These are phyloP conservation scores for Penicillium desertorum DNA, from an alignment of 495 filamentous ascomycete species.

Conservation along the genomic window DNA sequence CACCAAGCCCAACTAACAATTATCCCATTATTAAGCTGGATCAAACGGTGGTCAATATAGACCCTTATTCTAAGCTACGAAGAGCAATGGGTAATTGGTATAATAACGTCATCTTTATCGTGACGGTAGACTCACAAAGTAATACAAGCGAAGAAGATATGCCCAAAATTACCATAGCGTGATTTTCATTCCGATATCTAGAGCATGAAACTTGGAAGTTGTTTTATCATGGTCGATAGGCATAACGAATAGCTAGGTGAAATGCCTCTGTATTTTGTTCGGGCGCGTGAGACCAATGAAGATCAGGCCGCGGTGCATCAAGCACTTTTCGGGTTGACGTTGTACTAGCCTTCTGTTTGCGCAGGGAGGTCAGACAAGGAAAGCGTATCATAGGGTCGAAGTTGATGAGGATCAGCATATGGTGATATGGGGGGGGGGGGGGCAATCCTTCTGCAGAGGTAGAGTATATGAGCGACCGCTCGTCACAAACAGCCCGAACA, in stretches of 20 bases:
- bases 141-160: not conserved
- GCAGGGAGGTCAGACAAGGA: not conserved
- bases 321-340: not conserved
- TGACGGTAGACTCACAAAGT: not conserved
- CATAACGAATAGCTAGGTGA: not conserved
- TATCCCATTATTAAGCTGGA: too few species aligned
- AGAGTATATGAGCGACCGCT: not conserved
- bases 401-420: not conserved
- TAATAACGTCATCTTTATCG: not conserved
- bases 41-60: not conserved
- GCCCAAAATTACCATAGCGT: not conserved
- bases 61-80: conserved; percentile 4
- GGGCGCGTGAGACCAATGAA: not conserved
- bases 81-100: not conserved
- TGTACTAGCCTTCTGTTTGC: not conserved
- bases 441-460: not conserved
- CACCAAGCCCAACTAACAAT: not conserved
- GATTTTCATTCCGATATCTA: not conserved
- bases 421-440: too few species aligned
- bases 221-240: not conserved
- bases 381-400: not conserved
- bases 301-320: not conserved
- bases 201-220: not conserved
- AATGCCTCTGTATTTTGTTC: not conserved
- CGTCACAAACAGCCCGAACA: not conserved